These are phyloP conservation scores for Pneumocystis canis DNA, from an alignment of 1,139 yeast genomes.

Conservation along the genomic window DNA sequence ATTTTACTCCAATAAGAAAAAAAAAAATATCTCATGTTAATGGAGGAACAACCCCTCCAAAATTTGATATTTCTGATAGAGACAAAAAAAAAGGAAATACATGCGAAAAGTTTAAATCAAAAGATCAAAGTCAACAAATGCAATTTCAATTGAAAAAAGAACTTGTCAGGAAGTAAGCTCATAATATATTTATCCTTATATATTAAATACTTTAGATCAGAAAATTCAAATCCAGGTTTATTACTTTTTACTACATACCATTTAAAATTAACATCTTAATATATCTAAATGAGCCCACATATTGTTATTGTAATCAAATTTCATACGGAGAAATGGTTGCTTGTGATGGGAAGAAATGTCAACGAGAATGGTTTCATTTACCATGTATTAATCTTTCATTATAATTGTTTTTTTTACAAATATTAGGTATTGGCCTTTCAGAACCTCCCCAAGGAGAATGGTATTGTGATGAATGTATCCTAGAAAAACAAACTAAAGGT, in stretches of 20 bases:
- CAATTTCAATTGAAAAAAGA: neutral
- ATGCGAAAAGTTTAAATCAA: neutral
- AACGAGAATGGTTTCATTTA: constrained; percentile 91
- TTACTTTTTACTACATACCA: neutral
- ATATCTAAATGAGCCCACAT: constrained; percentile 50
- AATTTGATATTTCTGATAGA: neutral
- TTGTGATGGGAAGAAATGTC: constrained; percentile 88
- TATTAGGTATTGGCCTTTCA: constrained; percentile 48
- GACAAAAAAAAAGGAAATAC: neutral
- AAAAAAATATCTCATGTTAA: neutral
- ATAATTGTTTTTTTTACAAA: neutral
- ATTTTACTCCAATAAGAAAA: constrained; percentile 8
- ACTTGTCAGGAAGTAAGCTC: neutral
- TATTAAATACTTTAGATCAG: neutral
- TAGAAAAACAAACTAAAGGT: neutral
- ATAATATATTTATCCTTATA: neutral
- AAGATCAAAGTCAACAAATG: neutral
- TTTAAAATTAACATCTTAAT: constrained; percentile 1
- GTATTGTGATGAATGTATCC: constrained; percentile 80
- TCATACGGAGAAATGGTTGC: constrained; percentile 99
- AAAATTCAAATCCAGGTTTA: neutral
- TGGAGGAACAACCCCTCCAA: neutral
- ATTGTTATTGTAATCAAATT: constrained; percentile 91
- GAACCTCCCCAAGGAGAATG: constrained; percentile 92
- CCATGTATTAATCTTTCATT: constrained; percentile 38